A percentile compares a stretch with the other conserved stretches of the same genome.
phyloP scores from a whole-genome alignment of 2,329 filamentous ascomycete genomes.

The Didymella sp. region DNA sequence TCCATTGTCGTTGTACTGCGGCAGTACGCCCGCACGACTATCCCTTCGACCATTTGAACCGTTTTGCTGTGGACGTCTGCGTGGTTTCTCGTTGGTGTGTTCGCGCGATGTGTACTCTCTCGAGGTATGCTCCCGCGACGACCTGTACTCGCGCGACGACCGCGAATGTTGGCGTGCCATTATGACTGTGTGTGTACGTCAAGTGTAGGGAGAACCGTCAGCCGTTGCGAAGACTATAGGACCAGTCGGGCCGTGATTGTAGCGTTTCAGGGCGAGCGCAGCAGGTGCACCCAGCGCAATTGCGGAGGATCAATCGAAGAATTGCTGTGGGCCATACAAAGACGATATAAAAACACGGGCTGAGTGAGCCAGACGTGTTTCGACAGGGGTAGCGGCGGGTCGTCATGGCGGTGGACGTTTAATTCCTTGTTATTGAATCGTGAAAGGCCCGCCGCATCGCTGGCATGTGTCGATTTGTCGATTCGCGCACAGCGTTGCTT shows the following conservation, averaged over 20 bases:
- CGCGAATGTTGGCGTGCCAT: constrained; percentile 31
- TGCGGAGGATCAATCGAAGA: constrained; percentile 10
- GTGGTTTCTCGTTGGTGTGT: constrained; percentile 35
- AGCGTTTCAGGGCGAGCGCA: constrained; percentile 27
- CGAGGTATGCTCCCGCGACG: constrained; percentile 23
- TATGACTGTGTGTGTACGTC: constrained; percentile 2
- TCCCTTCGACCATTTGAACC: constrained; percentile 15
- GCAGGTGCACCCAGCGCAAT: constrained; percentile 19
- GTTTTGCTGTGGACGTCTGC: constrained; percentile 23
- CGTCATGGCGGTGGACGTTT: constrained; percentile 28
- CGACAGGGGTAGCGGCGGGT: constrained; percentile 12
- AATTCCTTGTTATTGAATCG: constrained; percentile 33
- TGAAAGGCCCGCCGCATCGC: constrained; percentile 10
- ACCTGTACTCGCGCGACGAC: constrained; percentile 20
- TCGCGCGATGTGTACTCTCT: constrained; percentile 27
- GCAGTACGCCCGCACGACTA: constrained; percentile 31
- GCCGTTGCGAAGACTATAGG: not conserved
- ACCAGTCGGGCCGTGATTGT: not conserved
- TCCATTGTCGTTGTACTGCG: constrained; percentile 54
- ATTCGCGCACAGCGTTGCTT: constrained; percentile 15
- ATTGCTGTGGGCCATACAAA: constrained; percentile 3
- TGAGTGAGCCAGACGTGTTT: constrained; percentile 12
- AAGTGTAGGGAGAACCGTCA: not conserved
- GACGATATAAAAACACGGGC: constrained; percentile 16
- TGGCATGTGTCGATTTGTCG: constrained; percentile 16